Conservation (phyloP, 306 rosid species). For the Quercus engelmannii region DNA sequence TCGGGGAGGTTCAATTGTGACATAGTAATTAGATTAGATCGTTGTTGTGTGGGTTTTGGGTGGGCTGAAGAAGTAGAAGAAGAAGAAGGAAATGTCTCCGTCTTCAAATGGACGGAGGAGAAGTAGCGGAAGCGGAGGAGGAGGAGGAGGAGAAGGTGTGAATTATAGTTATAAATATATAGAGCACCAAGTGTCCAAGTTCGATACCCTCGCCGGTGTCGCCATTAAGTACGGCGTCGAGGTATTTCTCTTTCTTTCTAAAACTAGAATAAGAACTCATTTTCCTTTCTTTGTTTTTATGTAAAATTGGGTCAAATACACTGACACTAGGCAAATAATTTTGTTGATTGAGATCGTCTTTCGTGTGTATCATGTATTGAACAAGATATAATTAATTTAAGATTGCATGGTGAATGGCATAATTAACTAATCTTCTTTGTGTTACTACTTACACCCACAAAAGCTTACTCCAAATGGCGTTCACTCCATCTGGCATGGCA, state of each 20-base stretch:
- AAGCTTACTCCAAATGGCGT: too few species aligned
- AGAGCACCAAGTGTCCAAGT: constrained; percentile 72
- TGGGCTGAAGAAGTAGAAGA: not conserved
- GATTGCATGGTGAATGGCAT: too few species aligned
- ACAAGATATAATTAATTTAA: too few species aligned
- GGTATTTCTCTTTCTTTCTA: constrained; percentile 38
- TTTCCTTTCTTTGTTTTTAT: not conserved
- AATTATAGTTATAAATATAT: constrained; percentile 37
- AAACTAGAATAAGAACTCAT: too few species aligned
- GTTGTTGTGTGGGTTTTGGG: not conserved
- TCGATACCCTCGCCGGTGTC: constrained; percentile 85
- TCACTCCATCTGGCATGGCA: too few species aligned
- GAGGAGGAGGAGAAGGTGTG: constrained; percentile 37
- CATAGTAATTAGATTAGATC: not conserved
- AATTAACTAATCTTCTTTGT: too few species aligned
- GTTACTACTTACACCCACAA: too few species aligned
- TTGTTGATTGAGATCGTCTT: too few species aligned
- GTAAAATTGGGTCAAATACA: too few species aligned
- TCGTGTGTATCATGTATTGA: too few species aligned
- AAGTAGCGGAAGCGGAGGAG: constrained; percentile 22
- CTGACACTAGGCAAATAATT: too few species aligned
- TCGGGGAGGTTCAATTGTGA: too few species aligned
- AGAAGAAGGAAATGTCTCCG: constrained; percentile 55
- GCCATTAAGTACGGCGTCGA: constrained; percentile 93
- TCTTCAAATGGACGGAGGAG: constrained; percentile 41